Evolutionary conservation across 2,329 filamentous ascomycete genomes (phyloP), one percentile per base, ranked within the genome.

Genomic region (Fusarium globosum): DNA sequence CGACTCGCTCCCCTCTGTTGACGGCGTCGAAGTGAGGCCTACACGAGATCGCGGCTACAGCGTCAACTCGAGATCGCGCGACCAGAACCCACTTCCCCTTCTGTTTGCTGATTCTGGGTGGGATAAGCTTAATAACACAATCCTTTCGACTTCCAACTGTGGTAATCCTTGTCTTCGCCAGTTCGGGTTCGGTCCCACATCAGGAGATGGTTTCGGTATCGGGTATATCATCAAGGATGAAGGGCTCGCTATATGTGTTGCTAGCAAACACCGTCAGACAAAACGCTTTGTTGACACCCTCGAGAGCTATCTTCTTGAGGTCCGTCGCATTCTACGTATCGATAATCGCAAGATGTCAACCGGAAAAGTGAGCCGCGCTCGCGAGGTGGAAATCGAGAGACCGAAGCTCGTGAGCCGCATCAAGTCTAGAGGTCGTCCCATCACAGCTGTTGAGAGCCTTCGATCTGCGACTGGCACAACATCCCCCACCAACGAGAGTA

Each of bases 131-230:
- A 98, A 98, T 85, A 97, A 90, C 72, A 98, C 96, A 14, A 94
- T 98, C 73, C 86, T 99, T 43, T 97, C 94, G 12, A 98, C 96
- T 0, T 98, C 95, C n/a, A 99, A 99, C 86, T 99, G 96, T 82
- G 96, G 96, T 67, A 99, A 98, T 82, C 96, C 96, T 0, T 94
- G 93, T 0, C 90, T 99, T 23, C 91, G 96, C 4, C 96, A 98
- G 78, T 99, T 99, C 78, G 96, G 96, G 7, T 99, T 99, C 80
- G 96, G 96, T 0, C 96, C 96, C 4, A 97, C 96, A 0, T 96
- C 94, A 1, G 96, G 92, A 5, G 95, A 98, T 74, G 96, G 96
- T 0, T 98, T 98, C 79, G 96, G 96, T 36, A 98, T 99, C 63
- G 96, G 96, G 6, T 99, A 99, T 85, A 98, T 99, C 79, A 98